Evolutionary conservation across 768 basidiomycete species (phyloP).

Genomic region (Chlorophyllum brunneum): DNA sequence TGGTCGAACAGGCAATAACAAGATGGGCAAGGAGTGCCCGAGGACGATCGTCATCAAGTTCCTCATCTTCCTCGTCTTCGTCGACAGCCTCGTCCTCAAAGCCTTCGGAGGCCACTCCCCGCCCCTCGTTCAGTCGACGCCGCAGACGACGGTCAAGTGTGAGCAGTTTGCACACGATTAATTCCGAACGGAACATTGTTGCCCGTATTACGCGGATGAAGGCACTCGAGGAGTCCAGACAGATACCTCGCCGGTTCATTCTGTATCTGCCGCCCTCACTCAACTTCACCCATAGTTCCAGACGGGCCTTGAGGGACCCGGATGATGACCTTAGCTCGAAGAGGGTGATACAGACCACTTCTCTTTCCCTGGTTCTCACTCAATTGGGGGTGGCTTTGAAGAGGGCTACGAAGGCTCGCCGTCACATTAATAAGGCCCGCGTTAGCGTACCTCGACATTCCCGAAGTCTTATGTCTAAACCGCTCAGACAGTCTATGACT

Average conservation of each 20-base stretch:
- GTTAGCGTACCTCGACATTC: constrained; percentile 20
- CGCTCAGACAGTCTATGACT: neutral
- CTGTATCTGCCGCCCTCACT: constrained; percentile 54
- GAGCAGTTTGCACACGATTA: constrained; percentile 46
- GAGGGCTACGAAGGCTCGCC: constrained; percentile 22
- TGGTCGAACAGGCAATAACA: constrained; percentile 67
- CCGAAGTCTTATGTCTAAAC: constrained; percentile 1
- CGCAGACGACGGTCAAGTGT: constrained; percentile 45
- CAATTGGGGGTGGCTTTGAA: constrained; percentile 48
- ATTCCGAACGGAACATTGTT: constrained; percentile 56
- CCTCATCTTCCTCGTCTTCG: constrained; percentile 39
- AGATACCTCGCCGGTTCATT: constrained; percentile 58
- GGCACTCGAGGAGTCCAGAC: constrained; percentile 57
- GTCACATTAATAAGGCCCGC: constrained; percentile 2
- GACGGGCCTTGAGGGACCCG: constrained; percentile 1
- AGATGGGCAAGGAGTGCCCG: constrained; percentile 56
- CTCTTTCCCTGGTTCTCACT: constrained; percentile 42
- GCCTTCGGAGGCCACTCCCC: constrained; percentile 38
- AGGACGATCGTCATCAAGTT: constrained; percentile 36
- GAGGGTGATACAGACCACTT: constrained; percentile 39
- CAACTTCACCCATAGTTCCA: constrained; percentile 1
- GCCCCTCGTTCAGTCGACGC: constrained; percentile 36
- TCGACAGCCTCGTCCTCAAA: constrained; percentile 45
- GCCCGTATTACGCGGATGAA: constrained; percentile 56
- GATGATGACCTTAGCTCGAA: neutral